These are phyloP conservation scores for Cyclostephanos tholiformis DNA, from an alignment of 108 stramenopile species.

Conservation along the genomic window DNA sequence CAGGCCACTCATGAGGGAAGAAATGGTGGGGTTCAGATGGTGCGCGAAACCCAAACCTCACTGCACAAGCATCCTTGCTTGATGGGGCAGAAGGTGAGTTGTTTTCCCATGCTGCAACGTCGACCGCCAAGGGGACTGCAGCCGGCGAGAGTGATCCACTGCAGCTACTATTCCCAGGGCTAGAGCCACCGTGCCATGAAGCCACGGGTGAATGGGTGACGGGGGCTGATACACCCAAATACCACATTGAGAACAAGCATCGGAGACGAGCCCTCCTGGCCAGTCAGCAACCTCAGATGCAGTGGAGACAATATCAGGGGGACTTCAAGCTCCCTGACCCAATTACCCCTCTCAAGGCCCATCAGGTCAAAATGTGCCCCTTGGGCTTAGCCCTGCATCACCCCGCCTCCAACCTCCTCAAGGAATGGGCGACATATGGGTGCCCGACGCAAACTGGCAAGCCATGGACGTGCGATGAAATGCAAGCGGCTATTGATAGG, in stretches of 20 bases:
- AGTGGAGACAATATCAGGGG: constrained; percentile 1
- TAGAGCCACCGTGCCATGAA: neutral
- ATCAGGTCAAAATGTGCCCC: neutral
- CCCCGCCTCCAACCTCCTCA: neutral
- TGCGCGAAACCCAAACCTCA: too few species aligned
- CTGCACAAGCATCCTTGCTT: neutral
- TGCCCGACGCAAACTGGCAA: constrained; percentile 3
- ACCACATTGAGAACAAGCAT: constrained; percentile 3
- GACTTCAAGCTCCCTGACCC: constrained; percentile 6
- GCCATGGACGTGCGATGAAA: constrained; percentile 10
- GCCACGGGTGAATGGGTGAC: neutral
- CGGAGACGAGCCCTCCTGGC: neutral
- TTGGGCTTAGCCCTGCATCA: constrained; percentile 5
- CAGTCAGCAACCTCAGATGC: neutral
- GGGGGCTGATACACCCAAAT: neutral
- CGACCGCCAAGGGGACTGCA: neutral
- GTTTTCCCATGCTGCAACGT: neutral
- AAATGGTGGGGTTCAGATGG: too few species aligned
- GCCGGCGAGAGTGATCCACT: neutral
- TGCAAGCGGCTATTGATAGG: constrained; percentile 1
- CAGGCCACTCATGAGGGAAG: too few species aligned
- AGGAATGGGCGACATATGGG: constrained; percentile 9
- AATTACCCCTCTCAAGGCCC: neutral
- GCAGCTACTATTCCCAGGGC: neutral
- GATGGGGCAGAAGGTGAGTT: neutral